Base-by-base conservation (phyloP, 495 filamentous ascomycete genomes). In the Penicillium diatomitis region DNA sequence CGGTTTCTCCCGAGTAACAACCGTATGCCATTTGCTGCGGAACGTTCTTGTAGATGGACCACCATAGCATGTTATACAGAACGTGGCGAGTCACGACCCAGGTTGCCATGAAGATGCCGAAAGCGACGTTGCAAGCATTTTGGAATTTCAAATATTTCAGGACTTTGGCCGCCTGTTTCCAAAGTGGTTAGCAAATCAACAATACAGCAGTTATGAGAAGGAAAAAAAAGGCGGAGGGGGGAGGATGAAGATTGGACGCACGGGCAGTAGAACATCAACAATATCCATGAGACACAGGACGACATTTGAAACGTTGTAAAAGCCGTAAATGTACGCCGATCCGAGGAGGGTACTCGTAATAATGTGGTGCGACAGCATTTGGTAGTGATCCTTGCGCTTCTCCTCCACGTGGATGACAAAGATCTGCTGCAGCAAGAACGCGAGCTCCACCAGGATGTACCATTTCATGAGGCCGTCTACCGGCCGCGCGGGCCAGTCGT, bases 311-410 rank as follows among this genome's bases (percentile, higher is more conserved):
- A 95, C 89, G 42, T 84, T 83, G 29, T 84, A 90, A 58, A 88
- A 81, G 56, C 86, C 81, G 57, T 90, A 94, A 52, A 82, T 76
- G 60, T 97, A 98, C 40, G 84, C 87, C 9, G 77, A 74, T 54
- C 82, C 81, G 44, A 97, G 81, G 38, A 98, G 76, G 12, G 73
- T 71, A 65, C 83, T 85, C 20, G 92, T 98, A 58, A 96, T 81
- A 57, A 96, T 78, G 65, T 98, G 92, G 66, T 98, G 92, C 8
- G 82, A 84, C 49, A 97, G 82, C 94, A 96, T 96, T 64, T 97
- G 92, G 63, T 80, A 84, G 65, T 95, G 85, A 58, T 98, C 92
- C 67, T 98, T 98, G 44, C 92, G 76, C 52, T 86, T 78, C 67
- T 94, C 84, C 64, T 98, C 94, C 50, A 97, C 86, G 67, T 97